A percentile compares a stretch with the other conserved stretches of the same genome.
Conservation (phyloP, 768 basidiomycete genomes). For the Krasilnikovozyma curviuscula region DNA sequence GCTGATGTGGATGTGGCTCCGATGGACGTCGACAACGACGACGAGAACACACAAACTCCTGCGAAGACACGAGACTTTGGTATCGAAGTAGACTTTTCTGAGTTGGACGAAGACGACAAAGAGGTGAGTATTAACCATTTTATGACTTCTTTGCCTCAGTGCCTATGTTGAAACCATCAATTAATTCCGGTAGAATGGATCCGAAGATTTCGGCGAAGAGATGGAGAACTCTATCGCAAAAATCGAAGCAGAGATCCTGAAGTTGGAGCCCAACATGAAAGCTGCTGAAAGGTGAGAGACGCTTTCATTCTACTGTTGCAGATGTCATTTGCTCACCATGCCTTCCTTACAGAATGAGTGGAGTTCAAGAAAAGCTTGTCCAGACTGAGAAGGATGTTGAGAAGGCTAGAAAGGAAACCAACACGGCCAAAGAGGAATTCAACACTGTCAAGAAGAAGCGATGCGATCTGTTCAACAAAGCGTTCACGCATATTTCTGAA, state of each 20-base stretch:
- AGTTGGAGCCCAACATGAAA: slow-evolving; percentile 92
- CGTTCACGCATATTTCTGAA: slow-evolving; percentile 89
- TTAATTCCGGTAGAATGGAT: slow-evolving; percentile 34
- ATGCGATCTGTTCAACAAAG: slow-evolving; percentile 84
- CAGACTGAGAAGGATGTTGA: slow-evolving; percentile 87
- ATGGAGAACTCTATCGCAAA: slow-evolving; percentile 55
- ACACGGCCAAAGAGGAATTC: slow-evolving; percentile 74
- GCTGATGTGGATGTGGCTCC: slow-evolving; percentile 44
- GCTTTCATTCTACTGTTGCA: background rate
- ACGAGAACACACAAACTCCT: slow-evolving; percentile 54
- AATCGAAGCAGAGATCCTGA: slow-evolving; percentile 60
- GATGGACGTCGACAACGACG: slow-evolving; percentile 85
- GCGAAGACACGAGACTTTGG: slow-evolving; percentile 62
- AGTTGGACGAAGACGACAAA: slow-evolving; percentile 52
- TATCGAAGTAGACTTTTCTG: slow-evolving; percentile 68
- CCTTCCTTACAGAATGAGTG: slow-evolving; percentile 29
- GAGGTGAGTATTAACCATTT: slow-evolving; percentile 32
- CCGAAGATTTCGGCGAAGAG: slow-evolving; percentile 44
- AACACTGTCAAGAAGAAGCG: slow-evolving; percentile 65
- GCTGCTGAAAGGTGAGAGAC: slow-evolving; percentile 60
- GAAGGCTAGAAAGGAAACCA: slow-evolving; percentile 73
- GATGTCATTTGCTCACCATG: slow-evolving; percentile 33
- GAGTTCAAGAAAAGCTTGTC: slow-evolving; percentile 47
- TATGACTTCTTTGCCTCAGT: background rate
- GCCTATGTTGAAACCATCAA: background rate